Base-by-base conservation (phyloP, 768 basidiomycete genomes). In the Atractiella rhizophila region DNA sequence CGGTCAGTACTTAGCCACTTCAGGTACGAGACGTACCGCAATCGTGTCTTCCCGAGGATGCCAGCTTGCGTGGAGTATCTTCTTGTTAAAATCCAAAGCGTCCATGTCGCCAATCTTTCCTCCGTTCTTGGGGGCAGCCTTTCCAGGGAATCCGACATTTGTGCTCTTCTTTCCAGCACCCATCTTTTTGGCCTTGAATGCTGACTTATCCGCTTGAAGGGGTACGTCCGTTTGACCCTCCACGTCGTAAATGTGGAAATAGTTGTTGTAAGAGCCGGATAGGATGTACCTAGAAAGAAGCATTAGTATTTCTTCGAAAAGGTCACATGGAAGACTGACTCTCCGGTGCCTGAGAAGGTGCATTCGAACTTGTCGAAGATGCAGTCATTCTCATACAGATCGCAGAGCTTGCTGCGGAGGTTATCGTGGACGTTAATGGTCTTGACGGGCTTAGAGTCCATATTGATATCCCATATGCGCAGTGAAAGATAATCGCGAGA, bases 321-420 rank as follows among this genome's bases (percentile, higher is more conserved):
- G 7, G 4, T 20, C 1, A 20, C 26, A 9, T n/a, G 15, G 35
- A 9, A 3, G n/a, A 63, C 65, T 51, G 44, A 73, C 88, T 60
- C 62, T 74, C 91, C 88, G 56, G 91, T 80, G 28, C 91, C 91
- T 48, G 79, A 78, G 77, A 85, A 98, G 18, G 81, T 76, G 58
- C 91, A 96, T 63, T 98, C 91, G 52, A 96, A 98, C 62, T 96
- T 96, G 67, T 98, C 91, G 58, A 96, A 98, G 55, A 98, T 98
- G 62, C 91, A 96, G 56, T 98, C 91, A 54, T 96, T 98, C 66
- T 98, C 91, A 56, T 98, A 98, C 48, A 96, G 62, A 59, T 98
- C 91, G 59, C 91, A 98, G 7, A 98, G 72, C 60, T 96, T 98
- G 40, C 81, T 80, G 39, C 88, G 74, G 33, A 98, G 67, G 60